Evolutionary conservation across 192 early-diverging fungal genomes (phyloP).

Genomic region (Podila epicladia): DNA sequence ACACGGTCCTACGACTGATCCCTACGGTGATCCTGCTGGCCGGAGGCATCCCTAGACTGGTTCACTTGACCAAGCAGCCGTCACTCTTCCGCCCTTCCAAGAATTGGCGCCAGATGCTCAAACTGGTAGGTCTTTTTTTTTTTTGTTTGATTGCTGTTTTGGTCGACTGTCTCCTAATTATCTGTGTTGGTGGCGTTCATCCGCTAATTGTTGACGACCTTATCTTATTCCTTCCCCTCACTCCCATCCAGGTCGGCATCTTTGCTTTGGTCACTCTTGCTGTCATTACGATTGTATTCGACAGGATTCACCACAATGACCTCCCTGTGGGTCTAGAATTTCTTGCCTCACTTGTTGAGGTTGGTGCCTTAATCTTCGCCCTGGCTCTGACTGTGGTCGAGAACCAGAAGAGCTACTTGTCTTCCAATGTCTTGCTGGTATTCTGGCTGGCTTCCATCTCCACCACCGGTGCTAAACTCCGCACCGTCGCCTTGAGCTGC

Average conservation of each 20-base stretch:
- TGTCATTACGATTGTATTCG: neutral
- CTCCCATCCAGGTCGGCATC: constrained; percentile 13
- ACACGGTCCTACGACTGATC: constrained; percentile 22
- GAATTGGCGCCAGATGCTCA: constrained; percentile 29
- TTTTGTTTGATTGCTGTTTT: neutral
- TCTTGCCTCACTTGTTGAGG: constrained; percentile 12
- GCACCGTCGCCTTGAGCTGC: constrained; percentile 53
- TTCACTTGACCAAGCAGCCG: constrained; percentile 8
- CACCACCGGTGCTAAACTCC: constrained; percentile 37
- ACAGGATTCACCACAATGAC: neutral
- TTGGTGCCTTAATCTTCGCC: constrained; percentile 30
- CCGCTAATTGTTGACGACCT: neutral
- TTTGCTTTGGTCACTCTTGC: constrained; percentile 12
- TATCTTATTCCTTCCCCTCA: neutral
- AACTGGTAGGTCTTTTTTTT: constrained; percentile 13
- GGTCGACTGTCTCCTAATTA: neutral
- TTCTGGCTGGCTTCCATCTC: constrained; percentile 58
- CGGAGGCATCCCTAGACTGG: constrained; percentile 15
- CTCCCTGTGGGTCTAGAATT: constrained; percentile 19
- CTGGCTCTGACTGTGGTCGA: constrained; percentile 56
- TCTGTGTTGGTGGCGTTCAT: constrained; percentile 7
- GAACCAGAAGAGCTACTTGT: constrained; percentile 52
- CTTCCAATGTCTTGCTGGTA: constrained; percentile 64
- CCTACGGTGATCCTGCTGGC: constrained; percentile 19
- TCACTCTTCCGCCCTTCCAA: constrained; percentile 13